phyloP scores from a whole-genome alignment of 768 basidiomycete genomes.

The Pleurotus tuoliensis region DNA sequence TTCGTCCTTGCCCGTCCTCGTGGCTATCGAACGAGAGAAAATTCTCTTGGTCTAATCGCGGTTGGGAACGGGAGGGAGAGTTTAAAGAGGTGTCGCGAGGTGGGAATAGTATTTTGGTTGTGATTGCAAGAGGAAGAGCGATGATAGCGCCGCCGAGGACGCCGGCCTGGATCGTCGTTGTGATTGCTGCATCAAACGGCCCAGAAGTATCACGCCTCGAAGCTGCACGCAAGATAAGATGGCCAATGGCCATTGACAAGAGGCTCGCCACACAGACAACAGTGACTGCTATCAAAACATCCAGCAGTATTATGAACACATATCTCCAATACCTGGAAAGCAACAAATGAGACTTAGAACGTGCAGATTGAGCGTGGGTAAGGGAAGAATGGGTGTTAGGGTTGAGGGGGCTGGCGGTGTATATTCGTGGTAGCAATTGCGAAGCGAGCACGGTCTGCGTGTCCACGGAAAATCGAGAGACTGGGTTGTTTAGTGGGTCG shows the following conservation, averaged over 20 bases:
- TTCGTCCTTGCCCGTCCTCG: not conserved
- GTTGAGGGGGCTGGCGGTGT: not conserved
- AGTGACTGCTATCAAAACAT: not conserved
- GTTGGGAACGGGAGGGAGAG: not conserved
- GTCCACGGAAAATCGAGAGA: conserved; percentile 2
- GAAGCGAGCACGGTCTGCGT: not conserved
- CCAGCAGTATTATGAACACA: not conserved
- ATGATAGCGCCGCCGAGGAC: conserved; percentile 1
- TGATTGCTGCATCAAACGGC: not conserved
- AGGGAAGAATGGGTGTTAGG: too few species aligned
- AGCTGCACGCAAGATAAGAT: not conserved
- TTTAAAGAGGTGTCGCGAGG: not conserved
- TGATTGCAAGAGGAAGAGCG: not conserved
- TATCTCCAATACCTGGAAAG: not conserved
- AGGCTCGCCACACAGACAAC: conserved; percentile 2
- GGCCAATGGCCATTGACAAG: not conserved
- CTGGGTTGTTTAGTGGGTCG: not conserved
- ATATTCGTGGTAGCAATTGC: not conserved
- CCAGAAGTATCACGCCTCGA: not conserved
- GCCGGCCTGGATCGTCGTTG: conserved; percentile 1
- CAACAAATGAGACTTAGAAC: not conserved
- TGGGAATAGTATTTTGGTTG: conserved; percentile 2
- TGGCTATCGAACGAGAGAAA: not conserved
- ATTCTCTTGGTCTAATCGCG: not conserved
- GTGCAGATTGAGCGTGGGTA: not conserved